Evolutionary conservation across 768 basidiomycete species (phyloP).

Genomic region (Lactarius sp.): DNA sequence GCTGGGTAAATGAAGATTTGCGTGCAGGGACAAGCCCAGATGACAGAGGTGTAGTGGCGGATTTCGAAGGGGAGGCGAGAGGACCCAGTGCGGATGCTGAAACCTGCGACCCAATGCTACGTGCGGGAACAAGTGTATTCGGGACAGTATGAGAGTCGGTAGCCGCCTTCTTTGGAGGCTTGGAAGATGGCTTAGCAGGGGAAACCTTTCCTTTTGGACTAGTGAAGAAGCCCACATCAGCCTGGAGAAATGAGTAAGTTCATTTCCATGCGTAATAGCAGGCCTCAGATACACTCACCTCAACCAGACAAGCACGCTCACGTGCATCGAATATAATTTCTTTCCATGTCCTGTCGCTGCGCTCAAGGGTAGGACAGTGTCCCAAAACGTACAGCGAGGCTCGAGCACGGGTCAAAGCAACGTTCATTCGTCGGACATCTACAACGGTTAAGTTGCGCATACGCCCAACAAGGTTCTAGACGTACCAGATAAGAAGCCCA

Average conservation of each 20-base stretch:
- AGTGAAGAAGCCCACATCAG: constrained; percentile 39
- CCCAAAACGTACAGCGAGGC: constrained; percentile 94
- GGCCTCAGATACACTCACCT: constrained; percentile 44
- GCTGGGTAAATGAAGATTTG: background rate
- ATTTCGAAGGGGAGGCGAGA: background rate
- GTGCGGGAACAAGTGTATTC: constrained; percentile 17
- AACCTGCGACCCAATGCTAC: constrained; percentile 7
- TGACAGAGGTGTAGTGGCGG: background rate
- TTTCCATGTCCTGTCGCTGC: constrained; percentile 78
- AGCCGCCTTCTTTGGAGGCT: constrained; percentile 6
- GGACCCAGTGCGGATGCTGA: background rate
- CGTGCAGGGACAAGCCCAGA: constrained; percentile 4
- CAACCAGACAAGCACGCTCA: constrained; percentile 53
- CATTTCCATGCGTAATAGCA: background rate
- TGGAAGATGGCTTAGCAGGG: constrained; percentile 1
- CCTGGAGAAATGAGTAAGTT: constrained; percentile 26
- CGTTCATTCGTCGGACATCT: constrained; percentile 92
- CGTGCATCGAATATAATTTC: constrained; percentile 74
- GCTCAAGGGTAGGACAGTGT: constrained; percentile 81
- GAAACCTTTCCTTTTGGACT: constrained; percentile 23
- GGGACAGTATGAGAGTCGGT: background rate
- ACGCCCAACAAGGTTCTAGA: background rate
- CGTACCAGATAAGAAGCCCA: constrained; percentile 86
- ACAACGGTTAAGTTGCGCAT: constrained; percentile 2
- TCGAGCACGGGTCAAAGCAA: constrained; percentile 95